Percentiles rank a stretch among this genome's conserved stretches.
phyloP scores from a whole-genome alignment of 2,329 filamentous ascomycete species.

The Hypoxylon sp. region DNA sequence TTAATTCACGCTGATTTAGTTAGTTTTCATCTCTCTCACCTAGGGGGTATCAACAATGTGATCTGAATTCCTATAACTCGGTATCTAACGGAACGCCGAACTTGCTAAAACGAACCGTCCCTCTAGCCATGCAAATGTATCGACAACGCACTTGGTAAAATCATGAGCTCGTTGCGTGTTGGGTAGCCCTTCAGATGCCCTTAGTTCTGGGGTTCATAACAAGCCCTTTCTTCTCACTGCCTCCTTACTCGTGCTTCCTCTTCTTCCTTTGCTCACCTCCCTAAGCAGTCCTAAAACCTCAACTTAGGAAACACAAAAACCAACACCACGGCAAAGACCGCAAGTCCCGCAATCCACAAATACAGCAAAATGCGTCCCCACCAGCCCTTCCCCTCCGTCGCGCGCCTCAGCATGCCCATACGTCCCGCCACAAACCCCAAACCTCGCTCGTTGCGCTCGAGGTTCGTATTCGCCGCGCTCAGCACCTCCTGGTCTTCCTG shows the following conservation, averaged over 20 bases:
- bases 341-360: slow-evolving; percentile 84
- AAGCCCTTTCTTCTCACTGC: background rate
- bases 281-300: slow-evolving; percentile 71
- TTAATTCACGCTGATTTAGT: background rate
- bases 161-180: slow-evolving; percentile 16
- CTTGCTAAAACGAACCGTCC: slow-evolving; percentile 16
- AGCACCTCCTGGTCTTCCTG: slow-evolving; percentile 80
- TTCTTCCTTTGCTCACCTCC: background rate
- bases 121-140: slow-evolving; percentile 20
- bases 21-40: background rate
- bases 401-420: slow-evolving; percentile 81
- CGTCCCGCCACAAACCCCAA: slow-evolving; percentile 81
- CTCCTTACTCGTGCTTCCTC: background rate
- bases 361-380: slow-evolving; percentile 87
- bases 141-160: slow-evolving; percentile 18
- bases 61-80: slow-evolving; percentile 5
- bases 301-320: slow-evolving; percentile 91
- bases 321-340: slow-evolving; percentile 80
- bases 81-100: slow-evolving; percentile 21
- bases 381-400: slow-evolving; percentile 92
- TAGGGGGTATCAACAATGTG: background rate
- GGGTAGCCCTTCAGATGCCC: background rate
- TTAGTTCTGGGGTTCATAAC: background rate
- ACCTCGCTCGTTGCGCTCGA: slow-evolving; percentile 80
- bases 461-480: slow-evolving; percentile 76